A percentile compares a stretch with the other conserved stretches of the same genome.
Conservation (phyloP, 495 filamentous ascomycete genomes). For the Neurospora tetraspora region DNA sequence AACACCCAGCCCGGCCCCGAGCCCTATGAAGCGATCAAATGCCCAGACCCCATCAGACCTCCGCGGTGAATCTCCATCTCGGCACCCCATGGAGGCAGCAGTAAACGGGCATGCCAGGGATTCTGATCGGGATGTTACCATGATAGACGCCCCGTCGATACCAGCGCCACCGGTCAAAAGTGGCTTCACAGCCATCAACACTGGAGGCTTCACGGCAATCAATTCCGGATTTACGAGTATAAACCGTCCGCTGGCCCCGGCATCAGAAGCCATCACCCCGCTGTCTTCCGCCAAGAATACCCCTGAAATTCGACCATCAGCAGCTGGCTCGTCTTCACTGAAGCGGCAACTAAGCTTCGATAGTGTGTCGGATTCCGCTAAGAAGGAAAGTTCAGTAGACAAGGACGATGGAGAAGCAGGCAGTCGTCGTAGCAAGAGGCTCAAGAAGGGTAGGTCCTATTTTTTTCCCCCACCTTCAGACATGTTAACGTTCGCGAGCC, state of each 20-base stretch:
- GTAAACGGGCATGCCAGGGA: slow-evolving; percentile 43
- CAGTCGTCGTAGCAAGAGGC: slow-evolving; percentile 80
- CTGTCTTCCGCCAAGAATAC: slow-evolving; percentile 45
- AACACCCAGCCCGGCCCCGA: slow-evolving; percentile 82
- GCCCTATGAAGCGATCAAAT: slow-evolving; percentile 70
- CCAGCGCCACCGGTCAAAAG: slow-evolving; percentile 33
- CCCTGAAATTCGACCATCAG: slow-evolving; percentile 47
- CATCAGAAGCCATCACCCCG: slow-evolving; percentile 36
- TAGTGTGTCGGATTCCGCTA: slow-evolving; percentile 42
- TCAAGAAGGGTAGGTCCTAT: slow-evolving; percentile 71
- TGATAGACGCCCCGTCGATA: slow-evolving; percentile 38
- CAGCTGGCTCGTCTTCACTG: slow-evolving; percentile 42
- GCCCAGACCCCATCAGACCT: slow-evolving; percentile 58
- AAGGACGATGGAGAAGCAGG: slow-evolving; percentile 59
- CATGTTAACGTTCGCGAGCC: background rate
- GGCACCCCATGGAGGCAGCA: slow-evolving; percentile 57
- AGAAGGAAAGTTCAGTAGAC: slow-evolving; percentile 48
- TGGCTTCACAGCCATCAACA: slow-evolving; percentile 70
- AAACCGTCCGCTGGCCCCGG: slow-evolving; percentile 40
- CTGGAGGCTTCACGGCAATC: slow-evolving; percentile 37
- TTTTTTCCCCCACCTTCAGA: background rate
- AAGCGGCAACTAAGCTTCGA: slow-evolving; percentile 83
- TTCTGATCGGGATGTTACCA: slow-evolving; percentile 40
- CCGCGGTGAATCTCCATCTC: slow-evolving; percentile 58
- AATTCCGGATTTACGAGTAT: slow-evolving; percentile 68